These are phyloP conservation scores for Chloranthus sessilifolius DNA, from an alignment of 164 flowering plant species.

Conservation along the genomic window DNA sequence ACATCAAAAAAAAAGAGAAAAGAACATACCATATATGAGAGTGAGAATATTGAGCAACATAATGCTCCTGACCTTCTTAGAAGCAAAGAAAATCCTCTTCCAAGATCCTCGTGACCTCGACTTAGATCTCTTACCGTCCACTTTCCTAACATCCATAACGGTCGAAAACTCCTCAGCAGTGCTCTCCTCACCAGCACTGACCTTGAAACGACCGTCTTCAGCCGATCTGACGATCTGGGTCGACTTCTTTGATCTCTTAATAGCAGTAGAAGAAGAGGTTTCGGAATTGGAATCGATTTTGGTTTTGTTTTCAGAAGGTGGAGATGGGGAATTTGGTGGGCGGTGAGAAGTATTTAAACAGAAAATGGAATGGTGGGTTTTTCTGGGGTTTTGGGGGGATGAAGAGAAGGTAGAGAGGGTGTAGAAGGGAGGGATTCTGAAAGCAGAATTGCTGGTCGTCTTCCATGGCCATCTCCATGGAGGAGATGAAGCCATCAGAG, in stretches of 20 bases:
- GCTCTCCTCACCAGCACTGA: not conserved
- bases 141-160: not conserved
- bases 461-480: conserved; percentile 30
- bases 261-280: not conserved
- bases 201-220: too few relatives aligned
- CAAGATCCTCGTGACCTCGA: too few relatives aligned
- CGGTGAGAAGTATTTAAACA: conserved; percentile 12
- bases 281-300: not conserved
- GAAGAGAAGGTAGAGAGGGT: not conserved
- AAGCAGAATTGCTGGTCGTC: conserved; percentile 11
- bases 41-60: conserved; percentile 69
- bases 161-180: not conserved
- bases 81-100: conserved; percentile 62
- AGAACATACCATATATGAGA: conserved; percentile 49
- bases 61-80: conserved; percentile 66
- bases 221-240: conserved; percentile 3
- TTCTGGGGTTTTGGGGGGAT: conserved; percentile 6
- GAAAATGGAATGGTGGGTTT: conserved; percentile 14
- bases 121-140: conserved; percentile 30
- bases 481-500: conserved; percentile 31
- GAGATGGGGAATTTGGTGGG: conserved; percentile 12
- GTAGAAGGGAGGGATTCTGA: conserved; percentile 7
- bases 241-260: conserved; percentile 2
- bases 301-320: conserved; percentile 5
- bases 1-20: not conserved